Base-by-base conservation (phyloP, 495 filamentous ascomycete genomes). In the Xylaria grammica region DNA sequence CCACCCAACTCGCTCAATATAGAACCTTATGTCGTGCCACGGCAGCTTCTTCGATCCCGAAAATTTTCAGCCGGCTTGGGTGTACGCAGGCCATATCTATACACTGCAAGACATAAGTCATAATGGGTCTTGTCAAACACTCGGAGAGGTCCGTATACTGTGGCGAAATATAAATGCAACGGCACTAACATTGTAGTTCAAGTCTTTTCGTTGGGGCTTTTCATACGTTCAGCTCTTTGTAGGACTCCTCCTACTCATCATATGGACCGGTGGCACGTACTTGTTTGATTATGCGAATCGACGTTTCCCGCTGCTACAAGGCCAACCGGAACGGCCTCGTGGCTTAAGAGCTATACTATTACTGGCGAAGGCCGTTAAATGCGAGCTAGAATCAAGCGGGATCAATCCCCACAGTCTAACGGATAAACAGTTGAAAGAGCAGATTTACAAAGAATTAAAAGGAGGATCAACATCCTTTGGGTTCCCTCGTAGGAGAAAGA, bases 391-490 rank as follows among this genome's bases (percentile, higher is more conserved):
- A 32, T 51, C 55, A 13, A 53, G 53, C 17, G 55, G 63, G 3
- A 67, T 66, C 5, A 59, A 68, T 20, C 11, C 27, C 20, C 36
- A 49, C 48, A 49, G 30, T 11, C 54, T 66, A 22, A 71, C 69
- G 17, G 58, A 67, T 30, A 46, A 40, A 27, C 38, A 67, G 32
- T 50, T 71, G 4, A 63, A 68, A 20, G 45, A 34, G 8, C 36
- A 38, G 20, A 24, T 71, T 15, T 29, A 51, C 13, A 71, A 49
- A 24, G 51, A 32, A 17, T 34, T 68, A 20, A 29, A 51, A 27
- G 69, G 66, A 4, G 69, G 69, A 7, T 63, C 66, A 5, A 36
- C 67, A n/a, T 61, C 66, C 9, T 60, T 70, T 26, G 50, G 63
- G 13, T 32, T 38, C 19, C 26, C 45, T 27, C 45, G 59, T 22